Evolutionary conservation across 2,329 filamentous ascomycete species (phyloP).

Genomic region (Fusarium sublunatum): DNA sequence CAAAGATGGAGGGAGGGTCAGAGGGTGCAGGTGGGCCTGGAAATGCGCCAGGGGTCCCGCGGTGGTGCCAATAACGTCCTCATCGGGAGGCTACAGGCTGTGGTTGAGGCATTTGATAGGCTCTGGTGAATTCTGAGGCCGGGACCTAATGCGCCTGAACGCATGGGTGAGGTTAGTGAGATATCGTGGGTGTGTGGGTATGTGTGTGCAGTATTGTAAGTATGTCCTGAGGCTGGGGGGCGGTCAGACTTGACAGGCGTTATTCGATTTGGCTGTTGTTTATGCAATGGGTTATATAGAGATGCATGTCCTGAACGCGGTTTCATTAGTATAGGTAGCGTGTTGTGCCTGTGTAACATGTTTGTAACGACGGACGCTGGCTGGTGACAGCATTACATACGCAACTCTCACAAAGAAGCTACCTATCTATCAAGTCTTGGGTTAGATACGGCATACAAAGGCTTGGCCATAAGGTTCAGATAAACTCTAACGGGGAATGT

Average conservation of each 20-base stretch:
- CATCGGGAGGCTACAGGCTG: constrained; percentile 32
- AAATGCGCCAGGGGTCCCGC: constrained; percentile 16
- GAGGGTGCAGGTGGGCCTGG: constrained; percentile 8
- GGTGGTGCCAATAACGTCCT: constrained; percentile 28
- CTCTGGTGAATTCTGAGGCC: constrained; percentile 28
- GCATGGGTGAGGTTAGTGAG: constrained; percentile 8
- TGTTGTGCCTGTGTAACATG: constrained; percentile 11
- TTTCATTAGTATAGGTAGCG: no score
- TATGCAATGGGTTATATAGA: background rate
- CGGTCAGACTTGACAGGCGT: constrained; percentile 3
- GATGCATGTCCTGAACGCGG: no score
- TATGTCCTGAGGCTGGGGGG: background rate
- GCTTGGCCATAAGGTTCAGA: background rate
- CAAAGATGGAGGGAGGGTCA: background rate
- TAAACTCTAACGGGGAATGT: background rate
- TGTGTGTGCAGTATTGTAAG: no score
- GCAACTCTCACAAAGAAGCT: constrained; percentile 5
- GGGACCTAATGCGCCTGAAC: constrained; percentile 35
- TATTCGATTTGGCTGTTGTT: background rate
- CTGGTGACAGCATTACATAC: no score
- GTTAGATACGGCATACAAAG: no score
- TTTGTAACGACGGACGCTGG: constrained; percentile 20
- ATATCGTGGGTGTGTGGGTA: background rate
- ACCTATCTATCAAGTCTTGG: no score
- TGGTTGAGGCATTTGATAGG: constrained; percentile 31